Conservation (phyloP, 2,329 filamentous ascomycete genomes). For the Tolypocladium sp. region DNA sequence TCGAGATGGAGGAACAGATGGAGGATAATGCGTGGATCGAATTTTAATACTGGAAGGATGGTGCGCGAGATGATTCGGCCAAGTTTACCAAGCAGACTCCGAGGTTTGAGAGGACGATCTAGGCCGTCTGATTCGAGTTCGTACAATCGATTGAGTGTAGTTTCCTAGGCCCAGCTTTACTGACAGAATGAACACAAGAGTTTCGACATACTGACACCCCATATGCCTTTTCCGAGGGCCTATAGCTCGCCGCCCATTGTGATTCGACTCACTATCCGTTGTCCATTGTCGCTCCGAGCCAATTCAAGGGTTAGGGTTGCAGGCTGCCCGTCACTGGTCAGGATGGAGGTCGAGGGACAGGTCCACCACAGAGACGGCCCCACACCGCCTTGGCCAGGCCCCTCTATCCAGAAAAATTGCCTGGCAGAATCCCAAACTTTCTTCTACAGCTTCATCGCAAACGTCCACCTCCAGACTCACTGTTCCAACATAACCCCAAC, state of each 20-base stretch:
- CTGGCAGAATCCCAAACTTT: constrained; percentile 10
- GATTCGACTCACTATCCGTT: too few relatives aligned
- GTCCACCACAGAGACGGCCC: neutral
- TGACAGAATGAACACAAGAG: too few relatives aligned
- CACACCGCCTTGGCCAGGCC: constrained; percentile 7
- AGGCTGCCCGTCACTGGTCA: too few relatives aligned
- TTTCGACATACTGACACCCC: too few relatives aligned
- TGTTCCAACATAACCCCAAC: neutral
- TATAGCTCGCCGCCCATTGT: too few relatives aligned
- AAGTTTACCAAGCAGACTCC: constrained; percentile 21
- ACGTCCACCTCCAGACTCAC: constrained; percentile 3
- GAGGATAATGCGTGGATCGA: too few relatives aligned
- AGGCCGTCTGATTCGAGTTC: neutral
- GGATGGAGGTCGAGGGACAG: too few relatives aligned
- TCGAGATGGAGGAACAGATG: too few relatives aligned
- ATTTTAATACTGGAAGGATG: constrained; percentile 46
- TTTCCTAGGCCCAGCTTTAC: too few relatives aligned
- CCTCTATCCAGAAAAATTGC: constrained; percentile 5
- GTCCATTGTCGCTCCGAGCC: neutral
- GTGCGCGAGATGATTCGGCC: constrained; percentile 31
- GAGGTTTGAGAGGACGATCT: constrained; percentile 8
- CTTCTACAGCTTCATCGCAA: neutral
- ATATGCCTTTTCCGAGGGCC: too few relatives aligned
- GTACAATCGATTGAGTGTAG: too few relatives aligned
- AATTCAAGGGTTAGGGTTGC: constrained; percentile 5